Evolutionary conservation across 129 eudicot species (phyloP).

Genomic region (Calendula officinalis): DNA sequence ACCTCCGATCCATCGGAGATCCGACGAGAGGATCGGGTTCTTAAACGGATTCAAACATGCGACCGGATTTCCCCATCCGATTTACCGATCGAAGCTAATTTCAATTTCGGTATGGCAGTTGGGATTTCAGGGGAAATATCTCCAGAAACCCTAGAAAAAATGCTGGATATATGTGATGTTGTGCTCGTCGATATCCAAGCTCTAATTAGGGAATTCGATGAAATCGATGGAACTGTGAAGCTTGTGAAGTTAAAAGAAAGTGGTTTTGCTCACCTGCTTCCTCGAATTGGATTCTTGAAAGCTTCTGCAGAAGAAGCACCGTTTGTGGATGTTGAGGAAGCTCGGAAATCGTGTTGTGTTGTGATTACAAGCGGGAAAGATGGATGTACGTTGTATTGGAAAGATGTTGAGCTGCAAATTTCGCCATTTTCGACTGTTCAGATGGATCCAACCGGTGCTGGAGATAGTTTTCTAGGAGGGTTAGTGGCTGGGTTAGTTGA

Average conservation of each 20-base stretch:
- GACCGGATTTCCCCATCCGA: constrained; percentile 59
- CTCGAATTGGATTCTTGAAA: constrained; percentile 63
- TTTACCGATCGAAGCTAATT: constrained; percentile 39
- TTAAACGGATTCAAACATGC: constrained; percentile 55
- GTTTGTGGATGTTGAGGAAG: constrained; percentile 67
- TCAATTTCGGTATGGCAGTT: constrained; percentile 76
- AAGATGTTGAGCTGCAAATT: constrained; percentile 53
- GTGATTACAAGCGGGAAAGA: constrained; percentile 86
- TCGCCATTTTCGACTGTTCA: constrained; percentile 64
- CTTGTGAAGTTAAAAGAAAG: constrained; percentile 49
- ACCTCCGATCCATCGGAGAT: constrained; percentile 40
- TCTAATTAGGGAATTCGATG: constrained; percentile 65
- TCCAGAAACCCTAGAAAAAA: constrained; percentile 67
- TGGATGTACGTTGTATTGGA: constrained; percentile 72
- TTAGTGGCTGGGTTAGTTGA: constrained; percentile 70
- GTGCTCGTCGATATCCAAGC: constrained; percentile 85
- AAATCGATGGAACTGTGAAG: constrained; percentile 66
- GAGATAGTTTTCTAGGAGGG: constrained; percentile 92
- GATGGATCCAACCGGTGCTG: constrained; percentile 96
- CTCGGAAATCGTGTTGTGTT: constrained; percentile 52
- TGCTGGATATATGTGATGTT: constrained; percentile 60
- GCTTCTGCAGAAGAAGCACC: constrained; percentile 84
- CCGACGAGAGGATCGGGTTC: constrained; percentile 58
- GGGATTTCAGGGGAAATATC: constrained; percentile 81
- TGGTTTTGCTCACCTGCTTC: constrained; percentile 51